Percentiles rank a stretch among this genome's conserved stretches.
Conservation (phyloP, 2,329 filamentous ascomycete species). For the Aspergillus awamori region DNA sequence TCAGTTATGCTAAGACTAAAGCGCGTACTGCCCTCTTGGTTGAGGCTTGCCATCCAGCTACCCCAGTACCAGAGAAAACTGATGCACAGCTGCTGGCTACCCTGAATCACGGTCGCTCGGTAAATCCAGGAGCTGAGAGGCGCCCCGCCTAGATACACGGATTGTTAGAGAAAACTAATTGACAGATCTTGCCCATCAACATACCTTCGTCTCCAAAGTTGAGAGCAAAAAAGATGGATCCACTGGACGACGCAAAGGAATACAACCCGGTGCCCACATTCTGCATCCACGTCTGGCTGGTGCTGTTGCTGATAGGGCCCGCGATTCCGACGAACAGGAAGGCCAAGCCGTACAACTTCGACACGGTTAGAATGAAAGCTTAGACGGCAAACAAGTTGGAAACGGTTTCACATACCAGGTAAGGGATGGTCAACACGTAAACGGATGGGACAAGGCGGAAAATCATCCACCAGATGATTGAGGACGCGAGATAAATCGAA, state of each 20-base stretch:
- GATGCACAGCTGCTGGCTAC: slow-evolving; percentile 10
- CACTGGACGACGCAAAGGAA: slow-evolving; percentile 62
- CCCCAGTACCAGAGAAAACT: slow-evolving; percentile 12
- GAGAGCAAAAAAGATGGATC: slow-evolving; percentile 66
- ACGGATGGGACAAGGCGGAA: slow-evolving; percentile 61
- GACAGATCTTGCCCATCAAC: slow-evolving; percentile 56
- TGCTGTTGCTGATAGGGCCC: slow-evolving; percentile 50
- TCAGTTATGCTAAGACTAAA: slow-evolving; percentile 7
- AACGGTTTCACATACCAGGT: slow-evolving; percentile 56
- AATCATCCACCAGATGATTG: slow-evolving; percentile 63
- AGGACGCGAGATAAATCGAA: slow-evolving; percentile 59
- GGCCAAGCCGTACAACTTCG: slow-evolving; percentile 56
- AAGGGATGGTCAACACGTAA: slow-evolving; percentile 53
- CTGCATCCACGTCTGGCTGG: slow-evolving; percentile 56
- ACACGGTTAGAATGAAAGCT: not conserved
- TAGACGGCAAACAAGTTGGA: too few species aligned
- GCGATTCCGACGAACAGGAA: slow-evolving; percentile 64
- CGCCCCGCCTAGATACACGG: slow-evolving; percentile 36
- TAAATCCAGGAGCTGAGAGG: slow-evolving; percentile 9
- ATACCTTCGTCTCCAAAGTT: slow-evolving; percentile 65
- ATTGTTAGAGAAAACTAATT: slow-evolving; percentile 66
- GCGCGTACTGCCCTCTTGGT: slow-evolving; percentile 1
- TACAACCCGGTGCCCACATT: slow-evolving; percentile 64
- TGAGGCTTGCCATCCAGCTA: slow-evolving; percentile 9
- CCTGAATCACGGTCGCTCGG: slow-evolving; percentile 6